Evolutionary conservation across 768 basidiomycete species (phyloP), one percentile per base, ranked within the genome.

Genomic region (Cystofilobasidium capitatum): DNA sequence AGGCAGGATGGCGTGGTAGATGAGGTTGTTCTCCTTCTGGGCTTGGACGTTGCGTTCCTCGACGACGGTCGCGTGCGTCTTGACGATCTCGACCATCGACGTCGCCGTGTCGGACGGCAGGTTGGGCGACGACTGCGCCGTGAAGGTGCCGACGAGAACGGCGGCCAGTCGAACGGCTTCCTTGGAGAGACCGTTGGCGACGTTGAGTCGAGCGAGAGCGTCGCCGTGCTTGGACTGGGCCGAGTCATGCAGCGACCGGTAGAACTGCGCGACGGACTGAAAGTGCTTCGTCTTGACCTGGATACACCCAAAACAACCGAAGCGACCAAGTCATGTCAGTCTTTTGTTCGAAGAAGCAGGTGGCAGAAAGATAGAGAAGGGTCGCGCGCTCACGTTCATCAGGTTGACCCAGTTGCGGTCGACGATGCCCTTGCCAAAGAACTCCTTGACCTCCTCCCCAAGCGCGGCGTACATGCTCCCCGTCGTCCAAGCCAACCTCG

Each of bases 261-360:
- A 84, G 76, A 90, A 94, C 65, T 97, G 90, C 0, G 90, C 82
- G 8, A 96, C 79, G 0, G 92, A 92, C 1, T 82, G 80, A 73
- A 94, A 91, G 72, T 91, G 84, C 79, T 94, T 97, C 20, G 89
- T 81, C 79, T 99, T 99, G 74, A 91, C 86, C 88, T 93, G 74
- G 10, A 66, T n/a, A n/a, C 24, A 55, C 39, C 42, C 44, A 8
- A 2, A 22, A 20, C 14, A 5, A 12, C 40, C 58, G 6, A 6
- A 42, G 22, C 10, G 39, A 12, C 49, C 40, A 24, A 7, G 37
- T 49, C 45, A 9, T 3, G 20, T 16, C 47, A 16, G 17, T 36
- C 29, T 40, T n/a, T n/a, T n/a, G n/a, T n/a, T n/a, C n/a, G n/a
- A n/a, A n/a, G n/a, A n/a, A n/a, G n/a, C n/a, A 2, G 24, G 36